Base-by-base conservation (phyloP, 371 early-diverging fungal species). In the Rhizopus microsporus region DNA sequence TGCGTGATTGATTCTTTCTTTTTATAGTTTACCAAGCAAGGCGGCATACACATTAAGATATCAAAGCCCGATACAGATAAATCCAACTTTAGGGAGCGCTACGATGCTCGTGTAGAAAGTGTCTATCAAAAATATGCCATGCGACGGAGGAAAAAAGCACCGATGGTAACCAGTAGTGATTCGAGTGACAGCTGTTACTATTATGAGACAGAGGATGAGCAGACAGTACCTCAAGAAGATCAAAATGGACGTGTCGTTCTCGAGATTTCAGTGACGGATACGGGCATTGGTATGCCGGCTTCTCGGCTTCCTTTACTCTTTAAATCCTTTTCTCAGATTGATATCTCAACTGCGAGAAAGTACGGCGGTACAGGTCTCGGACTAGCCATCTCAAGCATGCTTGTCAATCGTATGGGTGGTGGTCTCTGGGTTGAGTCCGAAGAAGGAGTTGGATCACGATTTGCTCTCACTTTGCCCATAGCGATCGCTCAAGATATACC, bases 351-450 rank as follows among this genome's bases (percentile, higher is more conserved):
- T 6, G 80, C 82, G 43, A 66, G 80, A 37, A 73, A 80, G 0
- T 83, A 80, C 37, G 84, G 84, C 7, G 84, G 84, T 38, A 75
- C 82, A 2, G 84, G 84, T 8, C 66, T 84, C 7, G 84, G 84
- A 9, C 58, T 84, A 37, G 82, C 84, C n/a, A 84, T 84, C 34
- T 81, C 81, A 30, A 78, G 78, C 30, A 80, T 77, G 17, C 60
- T 84, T 3, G 84, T 82, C 2, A 81, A 82, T 55, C 72, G 76
- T 30, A 84, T 84, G 84, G 84, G 84, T 6, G 84, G 84, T 15
- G 77, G 77, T 7, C 65, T 84, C 8, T 84, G 84, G 84, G 84
- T 84, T 4, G 84, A 84, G 54, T 82, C 82, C 7, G 81, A 82
- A 48, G 74, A 78, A 56, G 73, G 74, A 2, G 51, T 59, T 10